These are phyloP conservation scores for Suillus subaureus DNA, from an alignment of 768 basidiomycete genomes.

Conservation along the genomic window DNA sequence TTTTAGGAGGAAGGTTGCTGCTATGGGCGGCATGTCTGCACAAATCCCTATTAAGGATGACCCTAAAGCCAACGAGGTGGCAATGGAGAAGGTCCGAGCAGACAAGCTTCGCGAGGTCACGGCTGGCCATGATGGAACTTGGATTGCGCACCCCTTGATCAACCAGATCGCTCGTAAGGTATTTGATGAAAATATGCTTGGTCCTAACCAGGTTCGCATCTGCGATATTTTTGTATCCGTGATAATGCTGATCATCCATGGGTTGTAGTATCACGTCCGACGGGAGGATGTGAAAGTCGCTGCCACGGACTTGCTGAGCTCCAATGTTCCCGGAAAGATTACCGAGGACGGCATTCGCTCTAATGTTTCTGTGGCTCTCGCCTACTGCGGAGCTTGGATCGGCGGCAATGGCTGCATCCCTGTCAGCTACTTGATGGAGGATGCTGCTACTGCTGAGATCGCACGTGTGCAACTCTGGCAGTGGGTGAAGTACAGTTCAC, in stretches of 20 bases:
- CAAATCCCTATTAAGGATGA: constrained; percentile 99
- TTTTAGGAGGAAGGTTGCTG: constrained; percentile 90
- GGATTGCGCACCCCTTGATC: constrained; percentile 98
- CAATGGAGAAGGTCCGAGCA: constrained; percentile 94
- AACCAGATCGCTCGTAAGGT: constrained; percentile 87
- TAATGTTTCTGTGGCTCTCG: constrained; percentile 86
- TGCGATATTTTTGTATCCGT: background rate
- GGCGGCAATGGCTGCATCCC: constrained; percentile 98
- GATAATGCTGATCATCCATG: background rate
- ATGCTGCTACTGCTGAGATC: constrained; percentile 98
- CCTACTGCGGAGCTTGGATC: constrained; percentile 96
- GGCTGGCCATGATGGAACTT: constrained; percentile 96
- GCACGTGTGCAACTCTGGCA: constrained; percentile 98
- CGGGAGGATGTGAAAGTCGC: constrained; percentile 90
- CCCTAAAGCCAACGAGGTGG: constrained; percentile 84
- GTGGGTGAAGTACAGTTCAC: constrained; percentile 84
- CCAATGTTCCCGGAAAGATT: constrained; percentile 82
- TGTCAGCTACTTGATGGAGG: constrained; percentile 95
- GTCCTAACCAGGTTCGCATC: constrained; percentile 83
- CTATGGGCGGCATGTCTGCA: constrained; percentile 99
- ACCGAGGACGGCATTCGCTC: constrained; percentile 85
- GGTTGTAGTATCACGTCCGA: constrained; percentile 80
- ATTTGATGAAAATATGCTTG: constrained; percentile 95
- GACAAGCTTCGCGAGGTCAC: constrained; percentile 97
- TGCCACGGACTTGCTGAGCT: constrained; percentile 82